A percentile compares a stretch with the other conserved stretches of the same genome.
Evolutionary conservation across 768 basidiomycete genomes (phyloP).

Genomic region (Polyporus arcularius): DNA sequence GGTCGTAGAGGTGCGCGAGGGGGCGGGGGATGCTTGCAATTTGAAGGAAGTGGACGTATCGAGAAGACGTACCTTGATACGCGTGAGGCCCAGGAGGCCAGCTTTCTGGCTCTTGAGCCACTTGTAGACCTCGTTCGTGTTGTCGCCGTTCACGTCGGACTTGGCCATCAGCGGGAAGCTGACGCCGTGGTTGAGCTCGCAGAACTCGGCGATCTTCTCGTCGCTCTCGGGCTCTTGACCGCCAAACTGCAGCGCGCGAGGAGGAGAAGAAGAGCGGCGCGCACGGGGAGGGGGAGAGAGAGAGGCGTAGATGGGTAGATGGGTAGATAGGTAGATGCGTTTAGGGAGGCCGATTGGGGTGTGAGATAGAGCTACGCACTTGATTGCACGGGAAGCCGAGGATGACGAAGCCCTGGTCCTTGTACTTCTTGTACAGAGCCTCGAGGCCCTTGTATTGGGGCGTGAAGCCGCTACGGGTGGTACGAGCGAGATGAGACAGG

Average conservation of each 20-base stretch:
- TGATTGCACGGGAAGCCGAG: conserved; percentile 94
- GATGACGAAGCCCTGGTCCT: conserved; percentile 71
- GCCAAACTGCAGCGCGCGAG: conserved; percentile 59
- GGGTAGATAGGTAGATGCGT: not conserved
- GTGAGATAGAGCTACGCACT: conserved; percentile 36
- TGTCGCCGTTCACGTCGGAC: conserved; percentile 88
- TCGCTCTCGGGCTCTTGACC: conserved; percentile 86
- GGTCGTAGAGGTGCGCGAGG: not conserved
- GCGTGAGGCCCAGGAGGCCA: conserved; percentile 66
- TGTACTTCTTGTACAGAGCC: conserved; percentile 77
- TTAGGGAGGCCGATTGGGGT: not conserved
- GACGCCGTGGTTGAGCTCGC: conserved; percentile 83
- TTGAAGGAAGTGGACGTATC: not conserved
- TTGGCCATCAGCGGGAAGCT: conserved; percentile 91
- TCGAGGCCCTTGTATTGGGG: conserved; percentile 85
- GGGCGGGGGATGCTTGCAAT: conserved; percentile 1
- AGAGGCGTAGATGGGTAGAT: not conserved
- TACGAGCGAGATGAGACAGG: not conserved
- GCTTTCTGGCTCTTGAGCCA: conserved; percentile 83
- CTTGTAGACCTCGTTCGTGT: conserved; percentile 80
- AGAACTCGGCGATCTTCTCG: conserved; percentile 71
- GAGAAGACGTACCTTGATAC: conserved; percentile 63
- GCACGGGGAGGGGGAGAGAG: not conserved
- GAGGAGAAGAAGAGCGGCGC: not conserved
- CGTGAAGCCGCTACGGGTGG: conserved; percentile 67